A percentile compares a stretch with the other conserved stretches of the same genome.
phyloP scores from a whole-genome alignment of 768 basidiomycete genomes.

The Phanerodontia chrysosporium region DNA sequence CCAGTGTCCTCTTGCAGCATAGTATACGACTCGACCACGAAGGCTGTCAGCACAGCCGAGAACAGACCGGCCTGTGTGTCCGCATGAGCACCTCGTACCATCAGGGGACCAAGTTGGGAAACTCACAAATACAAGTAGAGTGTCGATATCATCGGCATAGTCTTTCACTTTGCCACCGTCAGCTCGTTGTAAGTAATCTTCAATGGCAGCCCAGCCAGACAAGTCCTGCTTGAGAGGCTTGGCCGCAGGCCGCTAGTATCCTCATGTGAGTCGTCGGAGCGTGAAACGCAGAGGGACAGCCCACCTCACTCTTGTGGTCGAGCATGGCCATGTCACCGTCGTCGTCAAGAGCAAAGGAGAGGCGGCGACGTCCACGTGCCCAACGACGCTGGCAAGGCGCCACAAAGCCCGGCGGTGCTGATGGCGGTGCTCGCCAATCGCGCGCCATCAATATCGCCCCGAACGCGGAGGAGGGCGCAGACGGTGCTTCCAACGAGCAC shows the following conservation, averaged over 20 bases:
- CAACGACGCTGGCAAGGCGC: no score
- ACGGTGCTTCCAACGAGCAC: no score
- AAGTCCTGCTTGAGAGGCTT: background rate
- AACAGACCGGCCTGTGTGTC: background rate
- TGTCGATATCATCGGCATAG: background rate
- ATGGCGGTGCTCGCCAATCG: no score
- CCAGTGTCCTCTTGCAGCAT: background rate
- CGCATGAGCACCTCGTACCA: background rate
- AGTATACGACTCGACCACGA: background rate
- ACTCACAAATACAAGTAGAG: background rate
- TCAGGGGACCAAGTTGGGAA: background rate
- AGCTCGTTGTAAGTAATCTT: background rate
- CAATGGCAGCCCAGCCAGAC: background rate
- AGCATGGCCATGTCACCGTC: background rate
- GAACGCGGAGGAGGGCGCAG: no score
- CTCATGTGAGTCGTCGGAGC: background rate
- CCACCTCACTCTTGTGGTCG: background rate
- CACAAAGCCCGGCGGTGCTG: no score
- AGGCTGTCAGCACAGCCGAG: slow-evolving; percentile 3
- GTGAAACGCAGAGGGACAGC: background rate
- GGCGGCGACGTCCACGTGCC: no score
- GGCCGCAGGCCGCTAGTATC: no score
- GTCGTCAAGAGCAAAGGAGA: background rate
- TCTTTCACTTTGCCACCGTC: background rate
- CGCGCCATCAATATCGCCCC: no score